phyloP scores from a whole-genome alignment of 768 basidiomycete species.

The Nevesoporus exiguus region DNA sequence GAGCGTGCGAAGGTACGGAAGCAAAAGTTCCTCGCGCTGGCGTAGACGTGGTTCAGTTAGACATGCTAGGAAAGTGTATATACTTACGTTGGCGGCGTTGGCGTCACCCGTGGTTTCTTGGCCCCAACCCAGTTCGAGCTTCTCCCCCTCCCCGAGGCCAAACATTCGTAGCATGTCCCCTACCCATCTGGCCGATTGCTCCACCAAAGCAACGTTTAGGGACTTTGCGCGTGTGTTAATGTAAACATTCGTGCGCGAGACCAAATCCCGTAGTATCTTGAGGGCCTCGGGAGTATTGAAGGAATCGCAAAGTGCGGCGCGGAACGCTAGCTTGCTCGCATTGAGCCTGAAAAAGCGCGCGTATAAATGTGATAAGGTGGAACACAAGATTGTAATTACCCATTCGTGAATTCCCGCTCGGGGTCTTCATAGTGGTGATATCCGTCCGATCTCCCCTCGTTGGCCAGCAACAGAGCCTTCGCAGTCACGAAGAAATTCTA shows the following conservation, averaged over 20 bases:
- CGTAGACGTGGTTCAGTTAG: background rate
- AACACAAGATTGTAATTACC: slow-evolving; percentile 39
- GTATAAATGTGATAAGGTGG: slow-evolving; percentile 9
- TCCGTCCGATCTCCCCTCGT: slow-evolving; percentile 51
- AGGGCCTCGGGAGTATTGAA: slow-evolving; percentile 93
- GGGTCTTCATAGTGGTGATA: slow-evolving; percentile 60
- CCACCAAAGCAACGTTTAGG: slow-evolving; percentile 60
- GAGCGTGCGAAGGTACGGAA: slow-evolving; percentile 84
- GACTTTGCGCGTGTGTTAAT: slow-evolving; percentile 62
- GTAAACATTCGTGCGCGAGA: slow-evolving; percentile 86
- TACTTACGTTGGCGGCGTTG: slow-evolving; percentile 44
- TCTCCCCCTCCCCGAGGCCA: slow-evolving; percentile 71
- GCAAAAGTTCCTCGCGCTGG: slow-evolving; percentile 79
- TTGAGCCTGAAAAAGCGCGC: slow-evolving; percentile 51
- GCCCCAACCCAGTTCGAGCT: slow-evolving; percentile 81
- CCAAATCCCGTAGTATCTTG: slow-evolving; percentile 70
- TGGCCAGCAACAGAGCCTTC: slow-evolving; percentile 68
- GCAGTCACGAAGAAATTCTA: slow-evolving; percentile 93
- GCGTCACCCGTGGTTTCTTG: slow-evolving; percentile 45
- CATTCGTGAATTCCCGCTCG: slow-evolving; percentile 66
- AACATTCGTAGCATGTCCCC: slow-evolving; percentile 75
- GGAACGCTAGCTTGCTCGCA: slow-evolving; percentile 73
- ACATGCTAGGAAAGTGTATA: background rate
- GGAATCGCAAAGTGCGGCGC: slow-evolving; percentile 87
- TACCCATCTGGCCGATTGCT: slow-evolving; percentile 64